Evolutionary conservation across 2,329 filamentous ascomycete genomes (phyloP).

Genomic region (Cadophora sp.): DNA sequence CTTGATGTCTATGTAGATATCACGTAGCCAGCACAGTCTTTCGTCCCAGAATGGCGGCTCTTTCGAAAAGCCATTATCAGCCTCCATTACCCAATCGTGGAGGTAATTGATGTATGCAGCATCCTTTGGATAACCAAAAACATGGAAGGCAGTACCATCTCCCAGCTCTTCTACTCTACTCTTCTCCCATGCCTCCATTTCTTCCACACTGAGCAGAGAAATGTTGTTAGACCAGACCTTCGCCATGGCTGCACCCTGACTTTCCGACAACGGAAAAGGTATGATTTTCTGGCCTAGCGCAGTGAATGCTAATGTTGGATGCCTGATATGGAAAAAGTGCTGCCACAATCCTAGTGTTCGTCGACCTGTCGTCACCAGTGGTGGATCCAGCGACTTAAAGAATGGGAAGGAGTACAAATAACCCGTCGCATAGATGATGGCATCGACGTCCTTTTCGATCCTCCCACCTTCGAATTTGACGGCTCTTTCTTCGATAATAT

Average conservation of each 20-base stretch:
- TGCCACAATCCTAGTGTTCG: conserved; percentile 77
- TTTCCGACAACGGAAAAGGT: conserved; percentile 84
- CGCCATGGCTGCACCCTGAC: conserved; percentile 78
- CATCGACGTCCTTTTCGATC: conserved; percentile 72
- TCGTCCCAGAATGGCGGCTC: conserved; percentile 74
- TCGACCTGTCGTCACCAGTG: conserved; percentile 71
- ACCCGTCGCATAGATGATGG: conserved; percentile 85
- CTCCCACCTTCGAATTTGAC: conserved; percentile 72
- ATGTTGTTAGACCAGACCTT: conserved; percentile 78
- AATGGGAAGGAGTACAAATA: conserved; percentile 90
- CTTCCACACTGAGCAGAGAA: conserved; percentile 62
- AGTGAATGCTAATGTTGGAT: conserved; percentile 81
- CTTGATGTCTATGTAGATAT: conserved; percentile 72
- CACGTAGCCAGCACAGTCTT: conserved; percentile 74
- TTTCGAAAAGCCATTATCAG: conserved; percentile 60
- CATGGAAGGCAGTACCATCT: conserved; percentile 53
- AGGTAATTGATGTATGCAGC: conserved; percentile 73
- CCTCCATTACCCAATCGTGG: conserved; percentile 67
- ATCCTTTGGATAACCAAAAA: conserved; percentile 63
- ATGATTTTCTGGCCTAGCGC: conserved; percentile 82
- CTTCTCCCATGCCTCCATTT: conserved; percentile 76
- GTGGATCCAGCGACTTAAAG: conserved; percentile 54
- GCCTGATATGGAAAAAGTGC: conserved; percentile 77
- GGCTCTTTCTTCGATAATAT: conserved; percentile 58
- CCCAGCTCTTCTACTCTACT: conserved; percentile 49